Base-by-base conservation (phyloP, 23 red algal species). In the Gracilaria domingensis region DNA sequence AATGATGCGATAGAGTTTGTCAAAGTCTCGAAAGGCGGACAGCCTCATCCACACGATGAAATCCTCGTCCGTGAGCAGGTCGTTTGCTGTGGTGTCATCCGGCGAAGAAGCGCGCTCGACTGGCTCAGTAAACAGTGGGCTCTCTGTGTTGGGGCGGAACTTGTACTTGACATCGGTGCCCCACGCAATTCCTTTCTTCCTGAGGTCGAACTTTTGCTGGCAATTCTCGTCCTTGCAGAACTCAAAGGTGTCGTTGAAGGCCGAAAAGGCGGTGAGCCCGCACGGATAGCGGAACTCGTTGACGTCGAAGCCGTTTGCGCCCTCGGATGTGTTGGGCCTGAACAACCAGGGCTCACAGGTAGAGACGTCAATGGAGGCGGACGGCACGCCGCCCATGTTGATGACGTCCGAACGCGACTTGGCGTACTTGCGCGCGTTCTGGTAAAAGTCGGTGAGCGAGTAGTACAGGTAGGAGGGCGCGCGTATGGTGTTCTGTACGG, bases 31-130 rank as follows among this genome's bases (percentile, higher is more conserved):
- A 47, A 95, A 95, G 39, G 93, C 76, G 12, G 93, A 84, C 55
- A 95, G 80, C 9, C 93, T 71, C 93, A 95, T 95, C 93, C 93
- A 95, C 2, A 95, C 93, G 38, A 88, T 88, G 85, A 95, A 95
- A 55, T 79, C 50, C 37, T 86, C 70, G 60, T 81, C 59, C 32
- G 30, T 35, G 30, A 95, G 85, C 16, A 88, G 39, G 1, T 89
- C 42, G 72, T 95, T 95, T 3, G 81, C 82, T 5, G 55, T 24
- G 47, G 79, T 83, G 34, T 14, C 16, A 58, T 36, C 33, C 16
- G 33, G 26, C 8, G 58, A 56, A 29, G 55, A 44, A 24, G 24
- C 26, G 21, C 82, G 58, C 21, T 48, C 34, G 12, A 54, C 21
- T 36, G 1, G 9, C 54, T 89, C 37, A n/a, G 26, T 76, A 28